Evolutionary conservation across 169 alveolate species (phyloP).

Genomic region (Plasmodium gallinaceum): DNA sequence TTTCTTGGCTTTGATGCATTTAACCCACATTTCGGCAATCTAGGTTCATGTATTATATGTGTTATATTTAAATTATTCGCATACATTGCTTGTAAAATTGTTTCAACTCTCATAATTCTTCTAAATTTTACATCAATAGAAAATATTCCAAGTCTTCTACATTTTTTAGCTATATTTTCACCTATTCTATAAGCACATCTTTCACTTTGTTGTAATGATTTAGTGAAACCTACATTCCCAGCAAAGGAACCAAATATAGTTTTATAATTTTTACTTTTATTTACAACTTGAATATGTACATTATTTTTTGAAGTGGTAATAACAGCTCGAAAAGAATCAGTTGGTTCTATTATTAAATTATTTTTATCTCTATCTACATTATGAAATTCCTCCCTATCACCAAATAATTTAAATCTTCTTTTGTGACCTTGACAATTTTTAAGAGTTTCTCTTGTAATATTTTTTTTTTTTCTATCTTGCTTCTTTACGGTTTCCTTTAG

Average conservation of each 20-base stretch:
- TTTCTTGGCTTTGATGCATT: constrained; percentile 89
- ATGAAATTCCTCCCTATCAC: constrained; percentile 87
- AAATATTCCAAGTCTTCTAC: constrained; percentile 88
- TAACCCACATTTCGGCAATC: constrained; percentile 89
- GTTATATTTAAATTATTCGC: constrained; percentile 88
- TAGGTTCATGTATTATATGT: constrained; percentile 88
- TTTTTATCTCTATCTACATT: constrained; percentile 89
- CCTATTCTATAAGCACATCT: constrained; percentile 91
- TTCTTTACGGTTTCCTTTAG: constrained; percentile 68
- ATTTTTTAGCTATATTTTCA: constrained; percentile 90
- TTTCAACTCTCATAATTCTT: constrained; percentile 87
- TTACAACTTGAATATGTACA: constrained; percentile 89
- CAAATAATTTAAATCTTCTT: constrained; percentile 65
- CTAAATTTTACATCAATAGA: constrained; percentile 88
- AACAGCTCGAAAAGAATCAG: constrained; percentile 87
- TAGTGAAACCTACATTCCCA: constrained; percentile 90
- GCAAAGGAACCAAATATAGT: constrained; percentile 89
- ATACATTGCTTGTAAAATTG: constrained; percentile 89
- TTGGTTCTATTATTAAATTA: constrained; percentile 88
- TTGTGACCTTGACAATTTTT: constrained; percentile 78
- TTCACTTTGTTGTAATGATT: constrained; percentile 87
- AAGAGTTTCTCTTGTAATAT: constrained; percentile 75
- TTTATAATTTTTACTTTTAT: constrained; percentile 85
- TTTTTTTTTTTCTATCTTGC: constrained; percentile 72
- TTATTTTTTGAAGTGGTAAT: constrained; percentile 90